These are phyloP conservation scores for Ilyonectria sp. DNA, from an alignment of 2,329 filamentous ascomycete genomes.

Conservation along the genomic window DNA sequence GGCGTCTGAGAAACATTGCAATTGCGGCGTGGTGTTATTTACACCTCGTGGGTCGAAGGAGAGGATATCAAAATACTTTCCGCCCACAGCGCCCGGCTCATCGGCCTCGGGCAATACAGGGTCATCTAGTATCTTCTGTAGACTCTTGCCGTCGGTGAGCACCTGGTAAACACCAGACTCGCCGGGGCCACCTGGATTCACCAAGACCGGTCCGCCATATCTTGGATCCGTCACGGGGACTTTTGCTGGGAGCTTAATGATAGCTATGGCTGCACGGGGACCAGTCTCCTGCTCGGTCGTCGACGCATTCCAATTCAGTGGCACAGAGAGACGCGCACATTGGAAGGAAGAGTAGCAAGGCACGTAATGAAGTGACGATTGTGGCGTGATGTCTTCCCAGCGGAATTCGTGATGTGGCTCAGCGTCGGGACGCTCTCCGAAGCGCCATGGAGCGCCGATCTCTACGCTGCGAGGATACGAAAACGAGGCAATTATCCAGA, in stretches of 20 bases:
- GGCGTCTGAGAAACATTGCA: constrained; percentile 22
- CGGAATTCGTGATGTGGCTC: background rate
- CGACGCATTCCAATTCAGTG: constrained; percentile 35
- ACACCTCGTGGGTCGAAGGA: constrained; percentile 60
- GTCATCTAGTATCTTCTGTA: constrained; percentile 27
- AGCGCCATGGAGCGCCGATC: too few relatives aligned
- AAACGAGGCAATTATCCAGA: constrained; percentile 14
- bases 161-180: constrained; percentile 34
- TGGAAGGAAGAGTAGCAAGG: constrained; percentile 29
- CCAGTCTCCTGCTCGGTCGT: constrained; percentile 7
- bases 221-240: constrained; percentile 33
- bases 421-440: too few relatives aligned
- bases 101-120: background rate
- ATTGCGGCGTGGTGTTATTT: constrained; percentile 55
- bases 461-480: background rate
- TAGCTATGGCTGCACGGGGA: constrained; percentile 23
- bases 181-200: constrained; percentile 36
- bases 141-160: constrained; percentile 24
- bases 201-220: constrained; percentile 32
- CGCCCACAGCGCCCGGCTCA: background rate
- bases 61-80: constrained; percentile 56
- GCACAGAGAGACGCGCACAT: constrained; percentile 33
- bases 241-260: constrained; percentile 34
- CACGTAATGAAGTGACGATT: constrained; percentile 7
- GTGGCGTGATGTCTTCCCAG: constrained; percentile 21